Evolutionary conservation across 164 flowering plant genomes (phyloP).

Genomic region (Santalum album): DNA sequence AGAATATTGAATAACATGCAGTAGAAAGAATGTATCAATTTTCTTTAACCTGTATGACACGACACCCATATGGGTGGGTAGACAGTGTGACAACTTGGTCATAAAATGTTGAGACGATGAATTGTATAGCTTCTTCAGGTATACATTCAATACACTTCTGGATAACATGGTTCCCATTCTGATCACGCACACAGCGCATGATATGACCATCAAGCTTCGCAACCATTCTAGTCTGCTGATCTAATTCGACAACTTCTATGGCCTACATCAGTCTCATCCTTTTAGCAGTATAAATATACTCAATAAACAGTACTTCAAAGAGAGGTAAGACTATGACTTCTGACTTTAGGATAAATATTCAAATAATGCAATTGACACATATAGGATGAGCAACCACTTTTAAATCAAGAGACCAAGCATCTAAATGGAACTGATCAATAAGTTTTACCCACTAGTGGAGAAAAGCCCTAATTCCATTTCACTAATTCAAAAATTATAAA

Average conservation of each 20-base stretch:
- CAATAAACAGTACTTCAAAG: background rate
- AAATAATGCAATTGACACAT: too few relatives aligned
- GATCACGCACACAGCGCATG: constrained; percentile 63
- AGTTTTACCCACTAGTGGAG: too few relatives aligned
- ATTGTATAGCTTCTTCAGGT: constrained; percentile 51
- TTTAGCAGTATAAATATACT: background rate
- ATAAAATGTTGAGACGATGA: constrained; percentile 42
- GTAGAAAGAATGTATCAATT: background rate
- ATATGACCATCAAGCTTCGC: constrained; percentile 48
- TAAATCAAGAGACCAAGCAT: too few relatives aligned
- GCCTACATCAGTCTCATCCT: constrained; percentile 21
- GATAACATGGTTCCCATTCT: constrained; percentile 65
- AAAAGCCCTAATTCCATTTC: too few relatives aligned
- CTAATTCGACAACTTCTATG: constrained; percentile 53
- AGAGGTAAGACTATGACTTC: too few relatives aligned
- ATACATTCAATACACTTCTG: constrained; percentile 66
- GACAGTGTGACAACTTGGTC: constrained; percentile 54
- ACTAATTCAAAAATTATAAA: too few relatives aligned
- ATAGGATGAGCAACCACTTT: too few relatives aligned
- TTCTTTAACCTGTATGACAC: constrained; percentile 62
- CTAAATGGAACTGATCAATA: too few relatives aligned
- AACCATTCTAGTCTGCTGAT: constrained; percentile 48
- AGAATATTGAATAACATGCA: background rate
- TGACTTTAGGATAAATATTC: too few relatives aligned
- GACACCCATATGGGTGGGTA: constrained; percentile 66